phyloP scores from a whole-genome alignment of 495 filamentous ascomycete species.

The Thermothielavioides terrestris region DNA sequence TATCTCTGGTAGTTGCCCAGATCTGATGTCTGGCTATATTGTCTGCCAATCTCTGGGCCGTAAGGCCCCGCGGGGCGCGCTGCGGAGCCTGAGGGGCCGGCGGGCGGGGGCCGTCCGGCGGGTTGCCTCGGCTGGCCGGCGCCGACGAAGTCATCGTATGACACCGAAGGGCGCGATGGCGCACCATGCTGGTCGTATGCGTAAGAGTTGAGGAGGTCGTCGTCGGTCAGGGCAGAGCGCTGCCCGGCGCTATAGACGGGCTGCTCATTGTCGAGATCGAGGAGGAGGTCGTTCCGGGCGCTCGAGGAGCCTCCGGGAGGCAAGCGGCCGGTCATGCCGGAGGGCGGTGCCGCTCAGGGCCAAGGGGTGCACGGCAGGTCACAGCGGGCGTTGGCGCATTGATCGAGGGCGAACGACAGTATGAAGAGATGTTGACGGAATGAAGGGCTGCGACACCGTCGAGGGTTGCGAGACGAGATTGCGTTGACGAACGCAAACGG shows the following conservation, averaged over 20 bases:
- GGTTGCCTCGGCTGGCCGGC: conserved; percentile 35
- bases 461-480: neutral
- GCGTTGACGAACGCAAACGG: neutral
- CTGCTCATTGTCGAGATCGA: conserved; percentile 64
- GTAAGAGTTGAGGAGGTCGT: conserved; percentile 63
- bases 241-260: conserved; percentile 65
- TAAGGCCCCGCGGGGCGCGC: conserved; percentile 50
- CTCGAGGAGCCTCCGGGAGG: conserved; percentile 47
- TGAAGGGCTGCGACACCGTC: neutral
- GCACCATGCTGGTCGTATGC: conserved; percentile 55
- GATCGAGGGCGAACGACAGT: neutral
- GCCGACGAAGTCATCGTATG: conserved; percentile 93
- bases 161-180: conserved; percentile 70
- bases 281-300: conserved; percentile 59
- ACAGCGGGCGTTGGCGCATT: neutral
- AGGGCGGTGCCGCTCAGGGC: conserved; percentile 9
- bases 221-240: conserved; percentile 64
- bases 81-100: conserved; percentile 25
- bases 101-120: conserved; percentile 33
- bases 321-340: conserved; percentile 64
- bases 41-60: conserved; percentile 33
- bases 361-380: neutral
- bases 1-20: conserved; percentile 84
- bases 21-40: conserved; percentile 78
- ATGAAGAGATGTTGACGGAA: neutral